Conservation (phyloP, 2,329 filamentous ascomycete genomes). For the Pseudogymnoascus sp. region DNA sequence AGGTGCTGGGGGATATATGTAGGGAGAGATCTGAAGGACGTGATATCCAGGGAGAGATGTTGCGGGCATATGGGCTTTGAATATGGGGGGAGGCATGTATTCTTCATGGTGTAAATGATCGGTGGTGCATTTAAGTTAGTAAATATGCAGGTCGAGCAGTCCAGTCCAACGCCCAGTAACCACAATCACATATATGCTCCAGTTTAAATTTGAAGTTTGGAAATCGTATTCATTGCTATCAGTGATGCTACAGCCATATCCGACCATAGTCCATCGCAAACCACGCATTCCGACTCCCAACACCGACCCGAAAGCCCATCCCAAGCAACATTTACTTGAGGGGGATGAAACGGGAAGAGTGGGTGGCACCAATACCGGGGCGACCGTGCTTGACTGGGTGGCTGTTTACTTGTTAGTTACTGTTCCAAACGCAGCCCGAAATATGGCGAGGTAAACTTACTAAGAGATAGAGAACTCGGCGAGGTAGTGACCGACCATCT, state of each 20-base stretch:
- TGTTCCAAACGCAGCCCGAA: too few species aligned
- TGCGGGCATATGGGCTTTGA: background rate
- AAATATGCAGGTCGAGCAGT: background rate
- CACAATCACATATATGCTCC: background rate
- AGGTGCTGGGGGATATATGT: background rate
- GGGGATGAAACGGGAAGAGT: conserved; percentile 99
- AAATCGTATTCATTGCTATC: conserved; percentile 7
- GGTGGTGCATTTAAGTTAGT: background rate
- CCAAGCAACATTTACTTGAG: conserved; percentile 67
- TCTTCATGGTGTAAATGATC: background rate
- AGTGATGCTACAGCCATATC: conserved; percentile 8
- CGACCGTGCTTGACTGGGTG: conserved; percentile 99
- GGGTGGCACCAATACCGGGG: conserved; percentile 99
- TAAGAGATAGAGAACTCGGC: conserved; percentile 99
- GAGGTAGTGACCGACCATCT: conserved; percentile 99
- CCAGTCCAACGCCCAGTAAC: background rate
- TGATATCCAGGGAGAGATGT: background rate
- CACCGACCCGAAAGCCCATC: background rate
- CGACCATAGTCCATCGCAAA: conserved; percentile 7
- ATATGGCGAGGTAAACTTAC: too few species aligned
- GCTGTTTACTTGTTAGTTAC: conserved; percentile 54
- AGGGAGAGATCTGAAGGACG: background rate
- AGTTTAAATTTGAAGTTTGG: background rate
- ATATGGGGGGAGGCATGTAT: background rate
- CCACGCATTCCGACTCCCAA: conserved; percentile 6